Evolutionary conservation across 129 eudicot species (phyloP), one percentile per base, ranked within the genome.

Genomic region (Flaveria ramosissima): DNA sequence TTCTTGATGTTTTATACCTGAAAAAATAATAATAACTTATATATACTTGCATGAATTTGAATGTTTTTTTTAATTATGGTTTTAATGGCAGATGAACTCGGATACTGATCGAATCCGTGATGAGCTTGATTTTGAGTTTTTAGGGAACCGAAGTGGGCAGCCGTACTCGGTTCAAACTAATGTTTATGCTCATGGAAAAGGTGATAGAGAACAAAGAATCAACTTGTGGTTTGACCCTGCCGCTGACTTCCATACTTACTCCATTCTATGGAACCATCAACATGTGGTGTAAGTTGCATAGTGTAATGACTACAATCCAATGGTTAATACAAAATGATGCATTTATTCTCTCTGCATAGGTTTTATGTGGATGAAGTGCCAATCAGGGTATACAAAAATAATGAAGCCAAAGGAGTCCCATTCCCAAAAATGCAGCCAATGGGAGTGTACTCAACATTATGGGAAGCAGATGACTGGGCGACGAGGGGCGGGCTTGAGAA

Each of bases 381-480:
- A 4, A 87, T 94, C 15, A 86, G 98, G 26, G 97, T 94, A 7
- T 94, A 85, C 90, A 94, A 91, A 81, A 94, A 94, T 85, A 81
- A 91, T 66, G 98, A 89, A 78, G 92, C 86, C 32, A 85, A 61
- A 79, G 98, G 97, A 7, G 72, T 94, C 13, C 93, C 92, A 46
- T 94, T 26, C 81, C 98, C 97, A 4, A 89, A 84, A 70, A 61
- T 59, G 51, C 98, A 94, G 65, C 93, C 98, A 62, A 91, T 94
- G 98, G 93, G 97, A 74, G 90, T 94, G 15, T 89, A 78, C 79
- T 94, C 98, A 5, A 94, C 98, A 12, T 67, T 94, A 59, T 94
- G 98, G 98, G 98, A 94, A 77, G 98, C 98, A 2, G 96, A 94
- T 26, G 96, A 94, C 41, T 91, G 98, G 98, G 98, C 98, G 9